These are phyloP conservation scores for Penicillium sp. DNA, from an alignment of 2,329 filamentous ascomycete species.

Conservation along the genomic window DNA sequence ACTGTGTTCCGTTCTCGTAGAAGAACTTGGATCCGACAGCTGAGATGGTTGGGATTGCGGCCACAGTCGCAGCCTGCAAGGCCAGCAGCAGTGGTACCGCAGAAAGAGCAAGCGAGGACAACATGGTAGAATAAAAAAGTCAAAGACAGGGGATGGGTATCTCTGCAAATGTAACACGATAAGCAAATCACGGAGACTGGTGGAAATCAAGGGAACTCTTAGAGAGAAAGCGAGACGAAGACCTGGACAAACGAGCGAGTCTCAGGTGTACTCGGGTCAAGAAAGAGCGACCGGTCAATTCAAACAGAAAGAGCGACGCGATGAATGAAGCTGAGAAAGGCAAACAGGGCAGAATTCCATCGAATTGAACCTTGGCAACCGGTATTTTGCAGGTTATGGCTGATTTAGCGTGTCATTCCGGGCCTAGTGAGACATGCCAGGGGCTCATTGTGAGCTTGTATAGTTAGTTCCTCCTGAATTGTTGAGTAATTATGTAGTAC, in stretches of 20 bases:
- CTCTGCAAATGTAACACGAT: constrained; percentile 1
- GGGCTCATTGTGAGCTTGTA: not conserved
- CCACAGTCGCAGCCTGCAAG: constrained; percentile 26
- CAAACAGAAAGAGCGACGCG: constrained; percentile 6
- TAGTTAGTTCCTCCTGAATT: not conserved
- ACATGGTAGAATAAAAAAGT: constrained; percentile 15
- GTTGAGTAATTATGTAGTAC: no score
- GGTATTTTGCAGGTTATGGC: constrained; percentile 4
- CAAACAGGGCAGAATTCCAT: constrained; percentile 5
- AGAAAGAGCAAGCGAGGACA: constrained; percentile 16
- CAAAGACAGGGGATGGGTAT: not conserved
- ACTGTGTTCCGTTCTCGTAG: constrained; percentile 71
- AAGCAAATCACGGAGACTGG: not conserved
- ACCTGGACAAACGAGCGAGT: constrained; percentile 11
- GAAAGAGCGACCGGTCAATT: not conserved
- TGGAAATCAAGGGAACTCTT: not conserved
- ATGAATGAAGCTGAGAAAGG: not conserved
- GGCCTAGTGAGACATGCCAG: not conserved
- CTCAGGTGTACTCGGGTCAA: not conserved
- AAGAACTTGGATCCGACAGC: constrained; percentile 79
- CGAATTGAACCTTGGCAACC: constrained; percentile 6
- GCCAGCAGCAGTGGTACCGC: constrained; percentile 25
- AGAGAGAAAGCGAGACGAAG: not conserved
- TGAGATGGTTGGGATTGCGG: constrained; percentile 53
- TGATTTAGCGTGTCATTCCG: not conserved